Conservation (phyloP, 352 stramenopile genomes). For the Globisporangium perplexum region DNA sequence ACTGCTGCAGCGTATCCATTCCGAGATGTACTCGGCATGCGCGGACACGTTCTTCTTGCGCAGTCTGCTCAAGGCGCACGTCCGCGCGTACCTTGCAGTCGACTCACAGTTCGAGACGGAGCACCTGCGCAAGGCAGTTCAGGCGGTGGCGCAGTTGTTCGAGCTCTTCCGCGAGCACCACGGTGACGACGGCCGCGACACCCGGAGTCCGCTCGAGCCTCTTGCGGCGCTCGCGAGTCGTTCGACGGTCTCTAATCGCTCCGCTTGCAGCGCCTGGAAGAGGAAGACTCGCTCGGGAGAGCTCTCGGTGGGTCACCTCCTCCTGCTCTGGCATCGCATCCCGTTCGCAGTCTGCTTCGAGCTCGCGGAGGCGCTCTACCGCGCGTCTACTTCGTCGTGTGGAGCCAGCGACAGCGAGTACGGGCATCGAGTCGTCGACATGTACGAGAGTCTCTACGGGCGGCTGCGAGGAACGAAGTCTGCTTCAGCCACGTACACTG, state of each 20-base stretch:
- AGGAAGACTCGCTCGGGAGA: no score
- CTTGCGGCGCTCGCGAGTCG: conserved; percentile 3
- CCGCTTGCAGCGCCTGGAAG: background rate
- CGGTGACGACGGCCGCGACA: conserved; percentile 7
- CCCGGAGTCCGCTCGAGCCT: background rate
- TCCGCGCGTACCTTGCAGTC: conserved; percentile 32
- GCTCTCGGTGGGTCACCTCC: conserved; percentile 19
- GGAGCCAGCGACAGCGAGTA: conserved; percentile 2
- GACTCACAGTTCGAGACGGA: conserved; percentile 20
- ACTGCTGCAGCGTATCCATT: conserved; percentile 47
- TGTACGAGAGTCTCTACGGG: conserved; percentile 53
- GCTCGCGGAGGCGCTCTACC: conserved; percentile 55
- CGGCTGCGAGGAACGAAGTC: conserved; percentile 31
- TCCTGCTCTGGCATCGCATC: conserved; percentile 54
- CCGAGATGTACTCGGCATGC: conserved; percentile 31
- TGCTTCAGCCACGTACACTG: conserved; percentile 20
- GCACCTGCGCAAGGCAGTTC: conserved; percentile 31
- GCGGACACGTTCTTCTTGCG: conserved; percentile 52
- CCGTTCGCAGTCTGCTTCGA: conserved; percentile 58
- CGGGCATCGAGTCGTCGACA: conserved; percentile 20
- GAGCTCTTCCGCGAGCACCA: conserved; percentile 23
- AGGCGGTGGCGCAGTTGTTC: conserved; percentile 24
- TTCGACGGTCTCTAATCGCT: background rate
- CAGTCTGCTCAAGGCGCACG: conserved; percentile 40
- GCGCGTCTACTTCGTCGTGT: conserved; percentile 8